A percentile compares a stretch with the other conserved stretches of the same genome.
Evolutionary conservation across 805 yeast species (phyloP).

Genomic region (Sugiyamaella smithiae): DNA sequence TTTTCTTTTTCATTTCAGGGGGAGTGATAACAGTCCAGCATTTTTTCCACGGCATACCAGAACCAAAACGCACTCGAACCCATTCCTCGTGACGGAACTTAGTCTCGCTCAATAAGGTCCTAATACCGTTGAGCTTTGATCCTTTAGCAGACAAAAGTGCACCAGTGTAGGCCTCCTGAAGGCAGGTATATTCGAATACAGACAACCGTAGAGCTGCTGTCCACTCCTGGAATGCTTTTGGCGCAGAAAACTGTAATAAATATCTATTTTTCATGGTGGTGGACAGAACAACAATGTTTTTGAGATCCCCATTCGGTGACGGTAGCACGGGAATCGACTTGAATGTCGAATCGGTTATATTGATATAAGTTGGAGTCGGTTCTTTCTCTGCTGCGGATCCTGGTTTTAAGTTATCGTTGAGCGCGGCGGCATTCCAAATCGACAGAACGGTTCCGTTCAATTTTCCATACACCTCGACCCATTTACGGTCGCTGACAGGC

Average conservation of each 20-base stretch:
- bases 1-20: conserved; percentile 42
- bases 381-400: conserved; percentile 40
- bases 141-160: conserved; percentile 92
- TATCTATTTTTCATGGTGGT: conserved; percentile 90
- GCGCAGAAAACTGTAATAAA: conserved; percentile 71
- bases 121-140: conserved; percentile 77
- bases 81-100: conserved; percentile 88
- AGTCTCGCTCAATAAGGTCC: conserved; percentile 78
- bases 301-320: conserved; percentile 59
- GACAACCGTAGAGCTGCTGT: conserved; percentile 78
- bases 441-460: conserved; percentile 89
- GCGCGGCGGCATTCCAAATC: conserved; percentile 67
- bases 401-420: conserved; percentile 46
- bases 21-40: conserved; percentile 85
- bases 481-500: conserved; percentile 69
- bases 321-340: conserved; percentile 68
- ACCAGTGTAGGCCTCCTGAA: conserved; percentile 96
- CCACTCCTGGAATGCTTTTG: conserved; percentile 70
- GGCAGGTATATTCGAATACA: conserved; percentile 70
- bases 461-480: conserved; percentile 93
- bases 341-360: conserved; percentile 85
- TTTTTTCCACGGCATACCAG: conserved; percentile 97
- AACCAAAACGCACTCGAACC: conserved; percentile 91
- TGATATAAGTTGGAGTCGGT: conserved; percentile 76
- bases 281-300: conserved; percentile 80